These are phyloP conservation scores for Pythium biforme DNA, from an alignment of 352 stramenopile genomes.

Conservation along the genomic window DNA sequence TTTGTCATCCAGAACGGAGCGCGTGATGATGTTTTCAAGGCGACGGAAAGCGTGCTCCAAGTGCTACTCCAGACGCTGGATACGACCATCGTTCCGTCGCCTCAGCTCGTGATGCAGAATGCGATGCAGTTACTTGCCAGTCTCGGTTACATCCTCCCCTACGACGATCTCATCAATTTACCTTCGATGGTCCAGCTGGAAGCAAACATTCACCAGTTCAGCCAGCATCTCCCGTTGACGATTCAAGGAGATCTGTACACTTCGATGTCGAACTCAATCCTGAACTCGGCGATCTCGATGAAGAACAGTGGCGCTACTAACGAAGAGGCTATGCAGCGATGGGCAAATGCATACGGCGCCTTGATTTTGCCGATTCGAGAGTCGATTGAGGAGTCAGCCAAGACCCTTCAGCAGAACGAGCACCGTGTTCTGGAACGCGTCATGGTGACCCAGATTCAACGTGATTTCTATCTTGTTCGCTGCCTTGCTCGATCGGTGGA, in stretches of 20 bases:
- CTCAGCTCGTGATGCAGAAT: slow-evolving; percentile 31
- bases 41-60: slow-evolving; percentile 28
- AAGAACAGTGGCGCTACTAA: slow-evolving; percentile 29
- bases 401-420: slow-evolving; percentile 71
- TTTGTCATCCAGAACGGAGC: slow-evolving; percentile 29
- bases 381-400: slow-evolving; percentile 65
- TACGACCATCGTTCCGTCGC: slow-evolving; percentile 36
- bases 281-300: slow-evolving; percentile 75
- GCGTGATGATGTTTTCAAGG: slow-evolving; percentile 23
- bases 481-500: slow-evolving; percentile 66
- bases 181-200: slow-evolving; percentile 72
- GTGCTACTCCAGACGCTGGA: slow-evolving; percentile 32
- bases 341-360: slow-evolving; percentile 54
- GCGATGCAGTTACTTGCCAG: slow-evolving; percentile 34
- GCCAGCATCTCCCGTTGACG: slow-evolving; percentile 56
- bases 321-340: slow-evolving; percentile 37
- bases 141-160: slow-evolving; percentile 38
- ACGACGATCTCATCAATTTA: slow-evolving; percentile 64
- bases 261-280: slow-evolving; percentile 75
- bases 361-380: slow-evolving; percentile 69
- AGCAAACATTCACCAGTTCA: slow-evolving; percentile 71
- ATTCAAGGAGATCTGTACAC: slow-evolving; percentile 81
- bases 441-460: slow-evolving; percentile 66
- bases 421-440: slow-evolving; percentile 59
- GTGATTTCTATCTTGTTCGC: slow-evolving; percentile 69